Evolutionary conservation across 208 protist genomes (phyloP), one percentile per base, ranked within the genome.

Genomic region (Trichomonas vaginalis): DNA sequence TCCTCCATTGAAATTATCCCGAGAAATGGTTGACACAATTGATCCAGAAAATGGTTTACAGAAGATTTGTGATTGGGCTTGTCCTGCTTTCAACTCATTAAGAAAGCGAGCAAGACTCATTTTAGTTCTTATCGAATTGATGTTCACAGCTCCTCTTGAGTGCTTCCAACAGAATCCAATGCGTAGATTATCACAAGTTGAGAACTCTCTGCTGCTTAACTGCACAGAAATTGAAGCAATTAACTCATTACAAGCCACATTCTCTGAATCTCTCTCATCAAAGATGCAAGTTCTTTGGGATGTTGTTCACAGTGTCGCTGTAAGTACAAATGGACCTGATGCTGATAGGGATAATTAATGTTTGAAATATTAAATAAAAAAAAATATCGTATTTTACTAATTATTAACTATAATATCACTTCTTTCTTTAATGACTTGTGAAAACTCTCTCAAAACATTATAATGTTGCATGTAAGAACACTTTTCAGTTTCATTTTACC

Each of bases 1-100:
- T 56, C 98, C 98, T 37, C 97, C 98, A n/a, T 99, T 99, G 98
- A 99, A 99, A 96, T 97, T 99, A 61, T 95, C 80, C 17, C 40
- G 96, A 46, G 97, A 98, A 95, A 98, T 98, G 98, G 96, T 98
- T 8, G 97, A 98, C 12, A 97, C 96, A 37, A 98, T 98, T 96
- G 97, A 97, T 45, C 96, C 97, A 27, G 90, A 96, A 27, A 95
- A 82, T n/a, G 95, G 95, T 37, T 95, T 96, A n/a, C 87, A 97
- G 21, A 23, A 42, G 39, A 56, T 95, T 37, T 49, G 62, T 27
- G 45, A 27, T 27, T 95, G 95, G 56, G 96, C 96, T 37, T 95
- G 96, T 40, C 95, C 95, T 2, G 98, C 98, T 1, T 99, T 99
- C 97, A 98, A 98, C 96, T 99, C 98, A 56, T 97, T 99, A 6